A percentile compares a stretch with the other conserved stretches of the same genome.
Conservation (phyloP, 1,284 basidiomycete genomes). For the Fistulina hepatica region DNA sequence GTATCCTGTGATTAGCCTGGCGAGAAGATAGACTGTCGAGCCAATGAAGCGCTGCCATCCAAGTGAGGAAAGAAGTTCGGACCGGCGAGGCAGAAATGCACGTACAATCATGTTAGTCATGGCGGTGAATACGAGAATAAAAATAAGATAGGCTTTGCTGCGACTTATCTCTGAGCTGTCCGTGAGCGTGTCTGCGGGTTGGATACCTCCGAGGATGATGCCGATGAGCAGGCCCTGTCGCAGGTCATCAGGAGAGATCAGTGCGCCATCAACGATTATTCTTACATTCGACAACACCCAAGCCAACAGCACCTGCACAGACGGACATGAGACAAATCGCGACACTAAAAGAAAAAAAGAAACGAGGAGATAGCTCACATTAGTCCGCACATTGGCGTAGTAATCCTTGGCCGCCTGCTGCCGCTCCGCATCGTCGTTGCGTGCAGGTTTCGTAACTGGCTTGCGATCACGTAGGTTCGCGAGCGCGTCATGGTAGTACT, state of each 20-base stretch:
- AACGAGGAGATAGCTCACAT: slow-evolving; percentile 44
- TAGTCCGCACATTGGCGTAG: slow-evolving; percentile 85
- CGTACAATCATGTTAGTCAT: slow-evolving; percentile 56
- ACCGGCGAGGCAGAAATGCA: slow-evolving; percentile 5
- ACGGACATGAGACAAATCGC: not conserved
- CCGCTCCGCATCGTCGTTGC: slow-evolving; percentile 40
- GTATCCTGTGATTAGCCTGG: slow-evolving; percentile 36
- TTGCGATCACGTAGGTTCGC: slow-evolving; percentile 68
- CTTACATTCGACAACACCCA: slow-evolving; percentile 81
- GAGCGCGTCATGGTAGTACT: slow-evolving; percentile 82
- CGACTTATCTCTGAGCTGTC: slow-evolving; percentile 38
- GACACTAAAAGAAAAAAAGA: not conserved
- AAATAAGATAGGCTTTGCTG: slow-evolving; percentile 67
- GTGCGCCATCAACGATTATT: slow-evolving; percentile 8
- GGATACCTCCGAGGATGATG: slow-evolving; percentile 60
- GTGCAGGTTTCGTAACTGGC: slow-evolving; percentile 31
- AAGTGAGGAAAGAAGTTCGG: slow-evolving; percentile 2
- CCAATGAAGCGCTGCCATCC: slow-evolving; percentile 32
- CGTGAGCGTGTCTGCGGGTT: slow-evolving; percentile 54
- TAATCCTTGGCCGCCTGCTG: slow-evolving; percentile 79
- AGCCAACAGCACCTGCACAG: slow-evolving; percentile 54
- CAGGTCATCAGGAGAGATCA: slow-evolving; percentile 2
- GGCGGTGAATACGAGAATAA: slow-evolving; percentile 72
- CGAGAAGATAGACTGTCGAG: slow-evolving; percentile 36
- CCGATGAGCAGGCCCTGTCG: slow-evolving; percentile 62